Evolutionary conservation across 2,329 filamentous ascomycete species (phyloP).

Genomic region (Pochonia chlamydosporia): DNA sequence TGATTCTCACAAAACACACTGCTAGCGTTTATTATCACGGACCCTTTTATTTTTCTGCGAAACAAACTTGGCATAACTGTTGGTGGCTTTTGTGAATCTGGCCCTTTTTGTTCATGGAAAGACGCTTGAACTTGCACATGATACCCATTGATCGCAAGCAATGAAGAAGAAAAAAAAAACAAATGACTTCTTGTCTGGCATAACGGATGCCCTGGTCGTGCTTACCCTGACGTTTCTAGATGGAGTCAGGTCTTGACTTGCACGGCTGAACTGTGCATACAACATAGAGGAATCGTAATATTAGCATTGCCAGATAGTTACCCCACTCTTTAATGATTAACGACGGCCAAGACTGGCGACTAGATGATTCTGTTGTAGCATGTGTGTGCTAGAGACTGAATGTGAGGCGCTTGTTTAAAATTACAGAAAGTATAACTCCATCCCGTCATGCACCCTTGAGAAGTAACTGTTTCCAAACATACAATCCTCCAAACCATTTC

Average conservation of each 20-base stretch:
- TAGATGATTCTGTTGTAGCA: too few species aligned
- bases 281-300: neutral
- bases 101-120: neutral
- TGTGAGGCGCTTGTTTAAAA: too few species aligned
- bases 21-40: neutral
- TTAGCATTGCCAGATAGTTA: neutral
- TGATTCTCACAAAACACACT: neutral
- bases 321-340: neutral
- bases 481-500: too few species aligned
- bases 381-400: too few species aligned
- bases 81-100: neutral
- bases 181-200: neutral
- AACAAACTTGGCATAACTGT: neutral
- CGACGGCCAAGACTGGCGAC: neutral
- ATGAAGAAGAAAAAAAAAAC: slow-evolving; percentile 4
- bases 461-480: too few species aligned
- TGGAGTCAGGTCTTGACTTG: neutral
- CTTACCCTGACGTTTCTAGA: neutral
- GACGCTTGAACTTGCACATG: slow-evolving; percentile 5
- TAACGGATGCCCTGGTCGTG: neutral
- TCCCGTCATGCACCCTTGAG: too few species aligned
- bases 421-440: too few species aligned
- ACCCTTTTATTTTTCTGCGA: neutral
- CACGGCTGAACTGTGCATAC: neutral
- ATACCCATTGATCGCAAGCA: slow-evolving; percentile 10